Conservation (phyloP, 1,139 yeast species). For the Ogataea hybrid region DNA sequence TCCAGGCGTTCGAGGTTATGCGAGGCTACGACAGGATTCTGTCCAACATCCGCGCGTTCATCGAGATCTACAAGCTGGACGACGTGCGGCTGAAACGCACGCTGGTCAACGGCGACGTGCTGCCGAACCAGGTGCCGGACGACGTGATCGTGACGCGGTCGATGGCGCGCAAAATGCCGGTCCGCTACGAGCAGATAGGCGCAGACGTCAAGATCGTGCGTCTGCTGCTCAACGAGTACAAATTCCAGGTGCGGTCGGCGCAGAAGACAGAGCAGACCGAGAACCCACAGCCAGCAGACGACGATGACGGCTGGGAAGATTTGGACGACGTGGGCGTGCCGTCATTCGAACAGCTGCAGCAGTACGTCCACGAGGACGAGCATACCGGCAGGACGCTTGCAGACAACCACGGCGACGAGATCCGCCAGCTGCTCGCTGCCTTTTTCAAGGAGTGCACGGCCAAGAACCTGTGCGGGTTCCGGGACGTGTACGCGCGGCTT, state of each 20-base stretch:
- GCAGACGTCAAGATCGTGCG: constrained; percentile 74
- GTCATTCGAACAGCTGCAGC: constrained; percentile 55
- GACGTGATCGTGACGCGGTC: constrained; percentile 79
- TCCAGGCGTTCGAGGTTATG: constrained; percentile 74
- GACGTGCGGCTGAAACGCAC: constrained; percentile 53
- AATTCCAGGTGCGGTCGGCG: constrained; percentile 51
- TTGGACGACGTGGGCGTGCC: constrained; percentile 64
- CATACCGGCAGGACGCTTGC: constrained; percentile 11
- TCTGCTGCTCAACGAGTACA: constrained; percentile 66
- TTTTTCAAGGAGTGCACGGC: constrained; percentile 67
- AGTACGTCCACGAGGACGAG: constrained; percentile 42
- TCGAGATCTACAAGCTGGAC: constrained; percentile 56
- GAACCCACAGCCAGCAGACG: constrained; percentile 47
- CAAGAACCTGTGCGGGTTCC: constrained; percentile 54
- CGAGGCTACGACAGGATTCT: constrained; percentile 76
- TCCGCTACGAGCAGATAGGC: constrained; percentile 59
- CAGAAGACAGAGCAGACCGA: constrained; percentile 30
- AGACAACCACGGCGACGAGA: constrained; percentile 34
- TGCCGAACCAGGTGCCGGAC: constrained; percentile 51
- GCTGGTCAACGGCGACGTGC: constrained; percentile 73
- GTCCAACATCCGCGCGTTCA: constrained; percentile 69
- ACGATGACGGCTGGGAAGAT: constrained; percentile 81
- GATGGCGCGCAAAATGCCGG: constrained; percentile 68
- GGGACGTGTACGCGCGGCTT: constrained; percentile 49
- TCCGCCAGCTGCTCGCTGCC: constrained; percentile 43